Conservation (phyloP, 208 protist species). For the Wallacemonas sp. region DNA sequence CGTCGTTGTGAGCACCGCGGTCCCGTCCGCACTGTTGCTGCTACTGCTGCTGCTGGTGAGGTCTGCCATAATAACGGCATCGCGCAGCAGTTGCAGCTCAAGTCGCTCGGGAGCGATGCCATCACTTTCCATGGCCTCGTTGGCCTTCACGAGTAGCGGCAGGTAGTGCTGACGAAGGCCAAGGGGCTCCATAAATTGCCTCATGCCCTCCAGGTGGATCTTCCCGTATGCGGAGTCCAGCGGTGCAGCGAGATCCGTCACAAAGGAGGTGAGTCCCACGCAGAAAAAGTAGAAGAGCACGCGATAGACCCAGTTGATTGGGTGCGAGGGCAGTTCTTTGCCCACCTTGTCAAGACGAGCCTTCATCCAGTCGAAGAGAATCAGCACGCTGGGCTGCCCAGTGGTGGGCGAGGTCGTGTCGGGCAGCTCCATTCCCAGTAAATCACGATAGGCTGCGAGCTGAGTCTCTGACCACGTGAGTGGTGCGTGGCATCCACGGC, state of each 20-base stretch:
- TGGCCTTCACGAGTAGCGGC: conserved; percentile 12
- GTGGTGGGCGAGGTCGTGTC: conserved; percentile 24
- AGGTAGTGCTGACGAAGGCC: conserved; percentile 29
- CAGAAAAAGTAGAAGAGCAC: conserved; percentile 70
- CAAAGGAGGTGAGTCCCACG: conserved; percentile 40
- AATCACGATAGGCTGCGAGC: conserved; percentile 20
- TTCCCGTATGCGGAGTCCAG: background rate
- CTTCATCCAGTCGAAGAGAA: conserved; percentile 43
- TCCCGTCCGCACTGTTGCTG: too few relatives aligned
- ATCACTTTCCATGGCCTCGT: background rate
- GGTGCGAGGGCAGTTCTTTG: conserved; percentile 40
- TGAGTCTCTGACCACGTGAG: conserved; percentile 32
- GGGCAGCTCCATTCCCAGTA: conserved; percentile 33
- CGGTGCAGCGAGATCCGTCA: conserved; percentile 22
- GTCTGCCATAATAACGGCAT: background rate
- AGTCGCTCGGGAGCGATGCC: background rate
- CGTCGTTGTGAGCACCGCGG: too few relatives aligned
- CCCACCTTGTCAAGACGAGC: conserved; percentile 27
- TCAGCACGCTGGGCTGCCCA: conserved; percentile 7
- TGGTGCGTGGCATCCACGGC: conserved; percentile 24
- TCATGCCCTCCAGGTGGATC: conserved; percentile 13
- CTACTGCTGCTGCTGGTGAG: too few relatives aligned
- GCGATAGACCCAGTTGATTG: conserved; percentile 73
- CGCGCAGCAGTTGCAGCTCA: conserved; percentile 5
- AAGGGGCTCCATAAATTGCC: conserved; percentile 19